These are phyloP conservation scores for Yamadazyma oceani DNA, from an alignment of 1,139 yeast species.

Conservation along the genomic window DNA sequence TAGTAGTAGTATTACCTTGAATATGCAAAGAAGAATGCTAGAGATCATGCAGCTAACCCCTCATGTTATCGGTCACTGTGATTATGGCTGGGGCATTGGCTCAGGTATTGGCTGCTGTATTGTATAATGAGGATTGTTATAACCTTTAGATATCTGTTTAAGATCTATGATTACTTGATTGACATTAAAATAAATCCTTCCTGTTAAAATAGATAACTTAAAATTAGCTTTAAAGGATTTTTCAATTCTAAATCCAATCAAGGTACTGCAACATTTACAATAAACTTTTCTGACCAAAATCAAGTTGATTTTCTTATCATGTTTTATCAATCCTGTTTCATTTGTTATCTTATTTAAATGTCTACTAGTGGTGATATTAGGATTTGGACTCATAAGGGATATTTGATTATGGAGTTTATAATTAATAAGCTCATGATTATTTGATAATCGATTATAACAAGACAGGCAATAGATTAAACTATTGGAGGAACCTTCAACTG, in stretches of 20 bases:
- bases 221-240: neutral
- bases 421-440: neutral
- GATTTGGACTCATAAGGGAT: conserved; percentile 1
- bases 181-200: conserved; percentile 2
- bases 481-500: neutral
- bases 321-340: neutral
- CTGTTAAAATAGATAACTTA: neutral
- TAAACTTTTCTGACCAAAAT: conserved; percentile 1
- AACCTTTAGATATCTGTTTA: neutral
- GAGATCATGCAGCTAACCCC: too few species aligned
- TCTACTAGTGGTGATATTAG: neutral
- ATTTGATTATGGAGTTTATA: neutral
- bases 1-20: too few species aligned
- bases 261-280: neutral
- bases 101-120: too few species aligned
- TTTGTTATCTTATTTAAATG: neutral
- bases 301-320: neutral
- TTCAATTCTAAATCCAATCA: conserved; percentile 1
- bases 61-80: too few species aligned
- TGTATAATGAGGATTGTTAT: neutral
- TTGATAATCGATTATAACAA: conserved; percentile 1
- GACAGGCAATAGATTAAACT: neutral
- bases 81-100: too few species aligned
- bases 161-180: neutral
- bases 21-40: too few species aligned